Base-by-base conservation (phyloP, 2,329 filamentous ascomycete genomes). In the Aspergillus felis region DNA sequence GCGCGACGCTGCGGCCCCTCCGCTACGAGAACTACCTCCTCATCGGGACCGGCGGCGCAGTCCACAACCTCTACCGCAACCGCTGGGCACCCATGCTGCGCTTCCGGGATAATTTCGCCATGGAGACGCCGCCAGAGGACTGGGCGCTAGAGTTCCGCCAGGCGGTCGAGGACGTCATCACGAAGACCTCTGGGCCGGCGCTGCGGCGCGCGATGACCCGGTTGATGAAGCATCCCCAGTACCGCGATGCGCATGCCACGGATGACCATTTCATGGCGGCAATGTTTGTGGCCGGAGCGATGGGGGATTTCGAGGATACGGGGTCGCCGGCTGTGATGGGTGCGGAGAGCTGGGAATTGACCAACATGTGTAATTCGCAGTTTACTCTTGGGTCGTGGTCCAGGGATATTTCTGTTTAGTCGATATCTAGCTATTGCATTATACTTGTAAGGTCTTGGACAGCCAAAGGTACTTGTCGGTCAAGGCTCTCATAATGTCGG, bases 31-130 rank as follows among this genome's bases (percentile, higher is more conserved):
- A 76, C 42, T 81, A 84, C 63, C 79, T 90, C 1, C 71, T 90
- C 53, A 79, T 85, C 56, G 83, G 83, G 8, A 81, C 79, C 0
- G 83, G 87, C 17, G 87, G 87, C 38, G 82, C 86, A 0, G 87
- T 90, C 0, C 87, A 89, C 71, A 90, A 89, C 63, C 78, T 90
- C 1, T 89, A 87, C 68, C 82, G 87, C 20, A 89, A 90, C 67
- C 68, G 78, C 46, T 89, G 86, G 86, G 73, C 66, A 0, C 85
- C 84, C 0, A 89, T 90, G 84, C 66, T 89, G 17, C 74, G 70
- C n/a, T 82, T 84, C 68, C 74, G 79, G 8, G 85, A 88, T 70
- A 87, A 85, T 66, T 85, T 88, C 56, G 85, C 83, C 0, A 81
- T 84, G 74, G 76, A 79, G 35, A 79, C 76, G 1, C 83, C 85